Base-by-base conservation (phyloP, 495 filamentous ascomycete genomes). In the Arthonia radiata region DNA sequence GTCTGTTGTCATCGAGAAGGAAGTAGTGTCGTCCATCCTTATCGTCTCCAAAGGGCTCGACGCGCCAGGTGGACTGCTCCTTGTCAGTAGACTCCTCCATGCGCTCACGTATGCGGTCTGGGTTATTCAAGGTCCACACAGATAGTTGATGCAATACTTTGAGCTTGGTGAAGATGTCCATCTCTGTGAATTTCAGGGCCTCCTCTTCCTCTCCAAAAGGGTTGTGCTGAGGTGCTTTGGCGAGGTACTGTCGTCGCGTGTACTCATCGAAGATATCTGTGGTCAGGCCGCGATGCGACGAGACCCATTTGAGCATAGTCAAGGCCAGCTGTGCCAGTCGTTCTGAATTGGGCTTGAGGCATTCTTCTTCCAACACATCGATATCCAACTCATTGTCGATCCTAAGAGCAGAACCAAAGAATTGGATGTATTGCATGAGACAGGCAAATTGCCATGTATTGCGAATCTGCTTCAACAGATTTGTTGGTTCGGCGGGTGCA, bases 371-470 rank as follows among this genome's bases (percentile, higher is more conserved):
- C 10, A 97, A 53, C 64, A 90, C 81, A 50, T 90, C 80, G 33
- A 91, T 73, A 35, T 72, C 73, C 27, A 90, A 53, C 42, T 72
- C 65, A 37, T 86, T 71, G 41, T 83, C 75, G 31, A 91, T 72
- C 50, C 83, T 89, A 48, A 89, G 69, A 23, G 71, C 65, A 36
- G 71, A 67, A 15, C 81, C 81, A 49, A 97, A 97, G 28, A 80
- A 61, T 38, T 67, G 67, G 29, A 93, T 73, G 53, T 78, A 97
- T 49, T 97, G 86, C 54, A 72, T 80, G 4, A 97, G 58, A 42
- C 79, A 81, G 25, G 86, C 77, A 48, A 97, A 92, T 47, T 93
- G 75, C 81, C 86, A 93, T 53, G 69, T 71, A 44, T 75, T 86
- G 26, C 83, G 59, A 31, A 97, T 57, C 34, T 58, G 66, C 25